These are phyloP conservation scores for Lodderomyces orthopsilosis DNA, from an alignment of 1,139 yeast genomes.

Conservation along the genomic window DNA sequence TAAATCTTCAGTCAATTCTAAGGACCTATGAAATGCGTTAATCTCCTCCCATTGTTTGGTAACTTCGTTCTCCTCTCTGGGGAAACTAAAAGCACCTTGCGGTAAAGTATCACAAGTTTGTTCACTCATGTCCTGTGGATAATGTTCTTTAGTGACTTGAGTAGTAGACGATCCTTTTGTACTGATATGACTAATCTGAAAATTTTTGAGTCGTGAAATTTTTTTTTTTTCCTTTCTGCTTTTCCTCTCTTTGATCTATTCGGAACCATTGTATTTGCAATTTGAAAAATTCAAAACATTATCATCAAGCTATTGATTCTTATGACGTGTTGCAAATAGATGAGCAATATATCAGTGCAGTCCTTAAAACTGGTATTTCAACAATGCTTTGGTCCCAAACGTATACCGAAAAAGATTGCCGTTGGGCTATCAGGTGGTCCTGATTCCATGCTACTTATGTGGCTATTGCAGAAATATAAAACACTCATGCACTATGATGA, in stretches of 20 bases:
- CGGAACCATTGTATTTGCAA: no score
- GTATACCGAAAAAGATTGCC: slow-evolving; percentile 18
- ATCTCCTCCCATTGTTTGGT: slow-evolving; percentile 81
- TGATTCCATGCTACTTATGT: slow-evolving; percentile 70
- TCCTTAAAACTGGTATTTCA: neutral
- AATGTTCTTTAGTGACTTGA: neutral
- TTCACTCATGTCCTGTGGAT: slow-evolving; percentile 26
- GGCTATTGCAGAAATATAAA: slow-evolving; percentile 34
- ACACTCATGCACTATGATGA: slow-evolving; percentile 16
- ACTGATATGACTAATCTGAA: slow-evolving; percentile 6
- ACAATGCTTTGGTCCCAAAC: neutral
- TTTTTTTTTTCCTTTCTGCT: slow-evolving; percentile 1
- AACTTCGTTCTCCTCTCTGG: slow-evolving; percentile 84
- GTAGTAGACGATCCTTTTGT: neutral
- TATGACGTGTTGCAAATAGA: neutral
- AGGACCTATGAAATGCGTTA: slow-evolving; percentile 86
- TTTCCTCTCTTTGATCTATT: no score
- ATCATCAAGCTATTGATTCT: neutral
- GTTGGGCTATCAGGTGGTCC: slow-evolving; percentile 78
- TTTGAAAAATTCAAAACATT: no score
- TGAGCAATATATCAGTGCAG: neutral
- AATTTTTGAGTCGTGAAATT: slow-evolving; percentile 5
- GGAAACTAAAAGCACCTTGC: slow-evolving; percentile 55
- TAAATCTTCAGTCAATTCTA: slow-evolving; percentile 78
- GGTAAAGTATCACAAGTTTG: slow-evolving; percentile 9